These are phyloP conservation scores for Xanthoconium separans DNA, from an alignment of 1,284 basidiomycete species.

Conservation along the genomic window DNA sequence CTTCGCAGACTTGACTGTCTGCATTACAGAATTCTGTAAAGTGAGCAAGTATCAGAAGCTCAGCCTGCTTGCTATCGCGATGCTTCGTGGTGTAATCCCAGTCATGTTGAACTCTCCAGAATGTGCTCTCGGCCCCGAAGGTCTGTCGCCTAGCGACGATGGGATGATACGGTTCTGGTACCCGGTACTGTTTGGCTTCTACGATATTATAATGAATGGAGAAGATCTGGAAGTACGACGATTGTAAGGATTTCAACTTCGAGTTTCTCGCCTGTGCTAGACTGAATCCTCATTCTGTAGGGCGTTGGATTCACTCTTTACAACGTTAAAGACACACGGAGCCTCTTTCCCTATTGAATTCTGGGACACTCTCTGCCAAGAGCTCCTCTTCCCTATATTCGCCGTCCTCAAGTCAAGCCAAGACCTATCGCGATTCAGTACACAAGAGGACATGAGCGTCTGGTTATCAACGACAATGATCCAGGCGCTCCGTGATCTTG, in stretches of 20 bases:
- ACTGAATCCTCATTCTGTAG: constrained; percentile 42
- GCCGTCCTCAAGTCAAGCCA: constrained; percentile 89
- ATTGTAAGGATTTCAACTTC: constrained; percentile 57
- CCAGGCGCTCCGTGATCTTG: constrained; percentile 92
- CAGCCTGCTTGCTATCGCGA: constrained; percentile 92
- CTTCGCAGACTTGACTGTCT: constrained; percentile 95
- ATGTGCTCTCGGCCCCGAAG: constrained; percentile 57
- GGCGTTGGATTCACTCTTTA: constrained; percentile 94
- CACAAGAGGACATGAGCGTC: constrained; percentile 98
- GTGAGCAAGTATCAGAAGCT: constrained; percentile 99
- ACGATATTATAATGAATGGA: constrained; percentile 99
- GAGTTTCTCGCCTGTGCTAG: background rate
- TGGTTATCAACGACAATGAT: constrained; percentile 99
- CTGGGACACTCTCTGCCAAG: constrained; percentile 97
- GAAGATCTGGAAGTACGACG: constrained; percentile 98
- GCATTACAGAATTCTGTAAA: constrained; percentile 99
- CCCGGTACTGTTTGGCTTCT: constrained; percentile 94
- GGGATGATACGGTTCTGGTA: constrained; percentile 95
- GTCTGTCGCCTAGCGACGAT: constrained; percentile 37
- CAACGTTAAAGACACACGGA: constrained; percentile 91
- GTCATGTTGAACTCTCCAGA: constrained; percentile 88
- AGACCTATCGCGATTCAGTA: constrained; percentile 91
- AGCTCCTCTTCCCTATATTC: constrained; percentile 98
- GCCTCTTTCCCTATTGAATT: constrained; percentile 87
- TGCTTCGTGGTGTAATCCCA: constrained; percentile 90